phyloP scores from a whole-genome alignment of 1,139 yeast species.

The Candida sojae region DNA sequence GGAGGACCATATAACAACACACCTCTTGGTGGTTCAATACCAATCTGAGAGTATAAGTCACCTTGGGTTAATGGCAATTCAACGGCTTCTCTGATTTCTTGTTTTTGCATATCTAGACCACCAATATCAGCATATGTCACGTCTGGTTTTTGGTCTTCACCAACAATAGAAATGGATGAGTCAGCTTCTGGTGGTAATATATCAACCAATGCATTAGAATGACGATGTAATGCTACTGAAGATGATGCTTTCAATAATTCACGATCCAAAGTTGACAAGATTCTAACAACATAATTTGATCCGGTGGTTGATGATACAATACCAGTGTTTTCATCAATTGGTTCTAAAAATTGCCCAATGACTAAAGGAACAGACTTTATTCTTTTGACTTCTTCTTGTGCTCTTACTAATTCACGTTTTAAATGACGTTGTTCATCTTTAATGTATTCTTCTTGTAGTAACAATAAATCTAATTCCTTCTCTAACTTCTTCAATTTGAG shows the following conservation, averaged over 20 bases:
- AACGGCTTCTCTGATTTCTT: constrained; percentile 97
- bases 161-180: constrained; percentile 91
- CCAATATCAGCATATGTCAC: constrained; percentile 94
- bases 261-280: constrained; percentile 89
- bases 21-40: constrained; percentile 99
- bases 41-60: constrained; percentile 94
- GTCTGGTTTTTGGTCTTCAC: constrained; percentile 92
- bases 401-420: constrained; percentile 90
- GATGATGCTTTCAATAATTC: constrained; percentile 93
- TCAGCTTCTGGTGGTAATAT: constrained; percentile 99
- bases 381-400: constrained; percentile 97
- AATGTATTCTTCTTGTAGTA: constrained; percentile 91
- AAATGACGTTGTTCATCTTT: constrained; percentile 97
- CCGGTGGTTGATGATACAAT: constrained; percentile 98
- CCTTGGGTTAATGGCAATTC: constrained; percentile 96
- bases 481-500: constrained; percentile 82
- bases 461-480: constrained; percentile 80
- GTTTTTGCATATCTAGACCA: constrained; percentile 98
- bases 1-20: constrained; percentile 98
- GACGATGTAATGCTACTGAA: constrained; percentile 96
- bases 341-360: constrained; percentile 96
- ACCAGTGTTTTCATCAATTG: constrained; percentile 95
- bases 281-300: constrained; percentile 93
- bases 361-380: constrained; percentile 97
- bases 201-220: constrained; percentile 95